phyloP scores from a whole-genome alignment of 1,284 basidiomycete species.

The Apiotrichum porosum region DNA sequence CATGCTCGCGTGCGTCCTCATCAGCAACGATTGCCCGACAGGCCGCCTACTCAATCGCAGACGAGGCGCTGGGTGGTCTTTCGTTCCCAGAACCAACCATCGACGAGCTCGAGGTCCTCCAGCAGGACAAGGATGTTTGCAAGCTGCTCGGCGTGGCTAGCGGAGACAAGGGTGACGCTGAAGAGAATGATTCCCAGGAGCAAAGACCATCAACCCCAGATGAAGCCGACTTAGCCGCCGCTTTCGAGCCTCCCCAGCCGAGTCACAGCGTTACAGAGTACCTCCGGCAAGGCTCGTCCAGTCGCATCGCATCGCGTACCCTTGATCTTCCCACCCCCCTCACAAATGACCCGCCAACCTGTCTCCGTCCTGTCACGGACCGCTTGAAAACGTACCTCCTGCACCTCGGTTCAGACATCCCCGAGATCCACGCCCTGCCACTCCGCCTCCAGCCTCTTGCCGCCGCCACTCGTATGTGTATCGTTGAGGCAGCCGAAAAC shows the following conservation, averaged over 20 bases:
- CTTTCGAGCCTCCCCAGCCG: not conserved
- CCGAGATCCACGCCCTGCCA: slow-evolving; percentile 49
- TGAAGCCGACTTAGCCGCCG: slow-evolving; percentile 8
- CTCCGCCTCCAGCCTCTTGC: slow-evolving; percentile 30
- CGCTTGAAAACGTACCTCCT: slow-evolving; percentile 59
- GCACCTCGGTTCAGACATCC: slow-evolving; percentile 57
- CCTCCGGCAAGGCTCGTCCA: slow-evolving; percentile 63
- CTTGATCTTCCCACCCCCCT: slow-evolving; percentile 30
- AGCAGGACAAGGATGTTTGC: slow-evolving; percentile 16
- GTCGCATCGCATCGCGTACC: slow-evolving; percentile 55
- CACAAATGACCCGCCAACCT: slow-evolving; percentile 19
- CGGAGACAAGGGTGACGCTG: slow-evolving; percentile 6
- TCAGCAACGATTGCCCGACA: slow-evolving; percentile 23
- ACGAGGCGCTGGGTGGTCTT: slow-evolving; percentile 32
- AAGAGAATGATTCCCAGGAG: not conserved
- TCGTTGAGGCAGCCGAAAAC: slow-evolving; percentile 21
- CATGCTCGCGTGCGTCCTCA: slow-evolving; percentile 18
- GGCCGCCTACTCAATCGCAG: slow-evolving; percentile 44
- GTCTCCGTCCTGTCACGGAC: slow-evolving; percentile 53
- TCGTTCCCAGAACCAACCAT: slow-evolving; percentile 29
- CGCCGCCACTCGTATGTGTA: slow-evolving; percentile 44
- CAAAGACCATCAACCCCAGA: too few relatives aligned
- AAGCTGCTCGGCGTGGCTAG: slow-evolving; percentile 19
- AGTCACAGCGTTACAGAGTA: slow-evolving; percentile 60
- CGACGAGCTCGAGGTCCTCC: slow-evolving; percentile 31